These are phyloP conservation scores for Apiotrichum montevideense DNA, from an alignment of 1,284 basidiomycete species.

Conservation along the genomic window DNA sequence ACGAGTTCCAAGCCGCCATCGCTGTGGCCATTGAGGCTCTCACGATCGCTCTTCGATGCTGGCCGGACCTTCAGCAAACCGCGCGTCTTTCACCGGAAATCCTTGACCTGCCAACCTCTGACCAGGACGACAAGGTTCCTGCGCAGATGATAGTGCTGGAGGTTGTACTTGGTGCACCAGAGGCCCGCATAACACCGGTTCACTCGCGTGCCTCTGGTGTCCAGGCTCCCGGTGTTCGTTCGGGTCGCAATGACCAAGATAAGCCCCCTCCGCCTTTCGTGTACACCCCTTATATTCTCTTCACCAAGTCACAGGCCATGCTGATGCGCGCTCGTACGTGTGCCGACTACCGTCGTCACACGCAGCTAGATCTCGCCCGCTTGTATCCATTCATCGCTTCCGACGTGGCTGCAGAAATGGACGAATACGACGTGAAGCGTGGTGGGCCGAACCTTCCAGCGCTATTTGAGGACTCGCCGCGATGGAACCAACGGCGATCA, in stretches of 20 bases:
- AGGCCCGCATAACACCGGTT: constrained; percentile 33
- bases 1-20: constrained; percentile 51
- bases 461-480: constrained; percentile 11
- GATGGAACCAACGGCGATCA: constrained; percentile 17
- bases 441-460: constrained; percentile 11
- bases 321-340: constrained; percentile 45
- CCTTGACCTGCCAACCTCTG: constrained; percentile 47
- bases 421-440: constrained; percentile 26
- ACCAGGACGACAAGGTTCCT: constrained; percentile 37
- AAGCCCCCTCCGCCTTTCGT: constrained; percentile 50
- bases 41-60: constrained; percentile 47
- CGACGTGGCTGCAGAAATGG: constrained; percentile 40
- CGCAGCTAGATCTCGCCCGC: constrained; percentile 41
- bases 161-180: constrained; percentile 48
- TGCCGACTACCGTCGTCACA: constrained; percentile 43
- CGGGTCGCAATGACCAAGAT: constrained; percentile 40
- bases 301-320: constrained; percentile 50
- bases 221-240: constrained; percentile 36
- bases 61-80: constrained; percentile 47
- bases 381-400: constrained; percentile 43
- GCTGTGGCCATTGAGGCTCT: constrained; percentile 50
- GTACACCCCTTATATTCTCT: constrained; percentile 51
- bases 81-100: constrained; percentile 50
- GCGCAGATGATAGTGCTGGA: constrained; percentile 50
- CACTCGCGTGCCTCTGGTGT: constrained; percentile 41